Percentiles rank a stretch among this genome's conserved stretches.
Conservation (phyloP, 2,329 filamentous ascomycete genomes). For the Aspergillus japonicus region DNA sequence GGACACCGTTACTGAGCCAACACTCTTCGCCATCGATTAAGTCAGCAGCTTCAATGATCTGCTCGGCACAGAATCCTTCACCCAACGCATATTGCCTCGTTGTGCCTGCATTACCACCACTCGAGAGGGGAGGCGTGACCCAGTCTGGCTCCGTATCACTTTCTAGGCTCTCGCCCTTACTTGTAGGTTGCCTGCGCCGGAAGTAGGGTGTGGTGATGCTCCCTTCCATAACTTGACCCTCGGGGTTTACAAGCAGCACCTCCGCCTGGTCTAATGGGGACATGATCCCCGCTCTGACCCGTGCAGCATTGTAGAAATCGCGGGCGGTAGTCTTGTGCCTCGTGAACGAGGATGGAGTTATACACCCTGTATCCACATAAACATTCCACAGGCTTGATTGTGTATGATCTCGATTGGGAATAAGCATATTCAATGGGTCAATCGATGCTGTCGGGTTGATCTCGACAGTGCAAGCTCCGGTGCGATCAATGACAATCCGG, state of each 20-base stretch:
- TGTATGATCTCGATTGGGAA: conserved; percentile 21
- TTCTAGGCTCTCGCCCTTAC: neutral
- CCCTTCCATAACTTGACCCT: conserved; percentile 76
- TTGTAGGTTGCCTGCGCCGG: conserved; percentile 50
- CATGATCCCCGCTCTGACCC: conserved; percentile 59
- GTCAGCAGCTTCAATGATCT: conserved; percentile 58
- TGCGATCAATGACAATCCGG: conserved; percentile 34
- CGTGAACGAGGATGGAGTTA: conserved; percentile 63
- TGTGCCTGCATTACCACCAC: conserved; percentile 79
- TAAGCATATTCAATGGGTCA: conserved; percentile 26
- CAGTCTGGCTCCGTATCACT: conserved; percentile 54
- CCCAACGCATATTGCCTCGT: conserved; percentile 80
- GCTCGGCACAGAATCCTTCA: conserved; percentile 65
- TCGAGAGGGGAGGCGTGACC: conserved; percentile 75
- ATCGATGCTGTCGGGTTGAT: conserved; percentile 29
- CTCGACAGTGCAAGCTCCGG: conserved; percentile 34
- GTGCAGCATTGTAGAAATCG: conserved; percentile 68
- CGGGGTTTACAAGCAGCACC: conserved; percentile 69
- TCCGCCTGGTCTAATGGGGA: conserved; percentile 55
- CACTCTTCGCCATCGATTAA: conserved; percentile 72
- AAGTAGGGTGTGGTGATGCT: conserved; percentile 82
- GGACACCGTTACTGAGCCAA: conserved; percentile 85
- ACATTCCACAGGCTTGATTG: conserved; percentile 46
- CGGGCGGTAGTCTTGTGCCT: conserved; percentile 82
- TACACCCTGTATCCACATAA: conserved; percentile 54